phyloP scores from a whole-genome alignment of 1,284 basidiomycete genomes.

The Hemileia vastatrix region DNA sequence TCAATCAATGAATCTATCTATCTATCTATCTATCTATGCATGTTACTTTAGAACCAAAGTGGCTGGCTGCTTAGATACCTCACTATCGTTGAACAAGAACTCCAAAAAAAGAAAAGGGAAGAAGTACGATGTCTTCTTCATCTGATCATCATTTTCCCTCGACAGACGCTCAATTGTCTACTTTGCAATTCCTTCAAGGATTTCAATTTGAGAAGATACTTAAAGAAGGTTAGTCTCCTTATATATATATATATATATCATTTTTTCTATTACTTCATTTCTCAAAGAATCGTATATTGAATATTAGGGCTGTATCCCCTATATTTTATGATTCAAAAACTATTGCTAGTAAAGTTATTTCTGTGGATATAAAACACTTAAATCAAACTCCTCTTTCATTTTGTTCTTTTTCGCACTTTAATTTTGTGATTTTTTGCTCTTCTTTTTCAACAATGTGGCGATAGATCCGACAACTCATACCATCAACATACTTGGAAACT shows the following conservation, averaged over 20 bases:
- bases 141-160: too few species aligned
- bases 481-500: slow-evolving; percentile 49
- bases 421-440: background rate
- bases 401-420: background rate
- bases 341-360: background rate
- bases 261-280: background rate
- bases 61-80: too few species aligned
- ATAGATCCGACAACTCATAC: slow-evolving; percentile 52
- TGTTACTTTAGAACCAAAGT: too few species aligned
- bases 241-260: background rate
- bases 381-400: background rate
- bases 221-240: slow-evolving; percentile 18
- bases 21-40: too few species aligned
- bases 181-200: background rate
- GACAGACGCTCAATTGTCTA: too few species aligned
- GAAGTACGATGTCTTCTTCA: too few species aligned
- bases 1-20: too few species aligned
- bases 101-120: too few species aligned
- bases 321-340: background rate
- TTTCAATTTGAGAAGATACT: slow-evolving; percentile 7
- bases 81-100: too few species aligned
- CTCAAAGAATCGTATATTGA: background rate
- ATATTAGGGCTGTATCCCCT: background rate
- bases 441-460: background rate
- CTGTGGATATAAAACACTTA: background rate